A percentile compares a stretch with the other conserved stretches of the same genome.
phyloP scores from a whole-genome alignment of 2,329 filamentous ascomycete species.

The Botrytis hyacinthi region DNA sequence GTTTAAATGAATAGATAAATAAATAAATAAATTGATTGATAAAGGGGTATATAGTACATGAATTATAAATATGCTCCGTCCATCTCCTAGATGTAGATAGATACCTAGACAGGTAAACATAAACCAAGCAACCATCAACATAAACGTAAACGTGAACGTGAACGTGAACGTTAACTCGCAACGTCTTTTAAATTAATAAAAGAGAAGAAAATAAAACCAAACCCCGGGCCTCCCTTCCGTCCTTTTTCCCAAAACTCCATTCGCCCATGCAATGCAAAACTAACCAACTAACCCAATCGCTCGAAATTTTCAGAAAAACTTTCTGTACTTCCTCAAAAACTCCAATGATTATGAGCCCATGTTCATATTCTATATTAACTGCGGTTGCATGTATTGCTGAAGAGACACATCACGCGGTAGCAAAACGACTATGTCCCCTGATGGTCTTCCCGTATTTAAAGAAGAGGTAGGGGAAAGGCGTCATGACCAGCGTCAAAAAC shows the following conservation, averaged over 20 bases:
- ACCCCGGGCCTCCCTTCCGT: background rate
- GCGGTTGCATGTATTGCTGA: constrained; percentile 5
- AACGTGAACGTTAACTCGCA: background rate
- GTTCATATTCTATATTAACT: constrained; percentile 16
- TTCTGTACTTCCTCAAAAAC: background rate
- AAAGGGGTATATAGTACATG: background rate
- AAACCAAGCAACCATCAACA: background rate
- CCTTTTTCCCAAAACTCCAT: background rate
- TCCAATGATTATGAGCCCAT: constrained; percentile 10
- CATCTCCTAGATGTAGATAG: background rate
- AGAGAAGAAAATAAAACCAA: background rate
- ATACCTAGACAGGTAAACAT: background rate
- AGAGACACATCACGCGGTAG: constrained; percentile 34
- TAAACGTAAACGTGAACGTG: background rate
- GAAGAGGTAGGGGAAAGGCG: constrained; percentile 63
- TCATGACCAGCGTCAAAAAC: constrained; percentile 60
- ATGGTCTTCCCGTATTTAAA: constrained; percentile 60
- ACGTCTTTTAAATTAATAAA: background rate
- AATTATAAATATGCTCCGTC: no score
- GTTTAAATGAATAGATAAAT: no score
- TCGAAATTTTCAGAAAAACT: background rate
- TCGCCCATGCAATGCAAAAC: background rate
- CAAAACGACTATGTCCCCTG: constrained; percentile 54
- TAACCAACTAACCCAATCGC: background rate
- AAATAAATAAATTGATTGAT: no score